A percentile compares a stretch with the other conserved stretches of the same genome.
phyloP scores from a whole-genome alignment of 495 filamentous ascomycete species.

The Penicillium lividum region DNA sequence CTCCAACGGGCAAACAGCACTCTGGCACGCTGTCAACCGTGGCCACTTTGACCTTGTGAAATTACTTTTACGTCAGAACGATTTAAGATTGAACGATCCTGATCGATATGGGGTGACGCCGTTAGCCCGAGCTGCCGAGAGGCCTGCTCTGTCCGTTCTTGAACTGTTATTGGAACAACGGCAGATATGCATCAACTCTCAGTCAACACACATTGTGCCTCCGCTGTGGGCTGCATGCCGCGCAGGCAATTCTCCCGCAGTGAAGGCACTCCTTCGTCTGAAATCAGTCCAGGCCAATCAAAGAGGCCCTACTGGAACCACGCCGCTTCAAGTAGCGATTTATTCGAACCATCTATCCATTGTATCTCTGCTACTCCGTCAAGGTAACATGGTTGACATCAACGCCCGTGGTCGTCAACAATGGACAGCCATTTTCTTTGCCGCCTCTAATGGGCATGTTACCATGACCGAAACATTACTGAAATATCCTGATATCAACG shows the following conservation, averaged over 20 bases:
- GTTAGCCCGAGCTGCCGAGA: neutral
- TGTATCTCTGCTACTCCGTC: too few species aligned
- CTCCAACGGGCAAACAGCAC: too few species aligned
- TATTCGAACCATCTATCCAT: too few species aligned
- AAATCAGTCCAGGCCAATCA: neutral
- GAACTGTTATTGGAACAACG: neutral
- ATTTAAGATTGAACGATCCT: neutral
- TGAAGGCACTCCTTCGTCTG: constrained; percentile 1
- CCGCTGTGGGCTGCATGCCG: too few species aligned
- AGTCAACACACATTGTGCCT: neutral
- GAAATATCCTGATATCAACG: neutral
- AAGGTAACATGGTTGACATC: too few species aligned
- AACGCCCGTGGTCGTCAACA: neutral
- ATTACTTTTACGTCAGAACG: too few species aligned
- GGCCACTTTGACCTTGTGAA: too few species aligned
- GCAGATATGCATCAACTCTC: neutral
- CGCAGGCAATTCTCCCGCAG: neutral
- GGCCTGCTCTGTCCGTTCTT: neutral
- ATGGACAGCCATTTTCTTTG: neutral
- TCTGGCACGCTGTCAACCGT: too few species aligned
- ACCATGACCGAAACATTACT: neutral
- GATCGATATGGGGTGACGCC: too few species aligned
- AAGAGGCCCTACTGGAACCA: neutral
- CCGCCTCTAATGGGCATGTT: neutral
- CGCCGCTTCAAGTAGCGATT: too few species aligned